Base-by-base conservation (phyloP, 805 yeast genomes). In the Barnettozyma siamensis region DNA sequence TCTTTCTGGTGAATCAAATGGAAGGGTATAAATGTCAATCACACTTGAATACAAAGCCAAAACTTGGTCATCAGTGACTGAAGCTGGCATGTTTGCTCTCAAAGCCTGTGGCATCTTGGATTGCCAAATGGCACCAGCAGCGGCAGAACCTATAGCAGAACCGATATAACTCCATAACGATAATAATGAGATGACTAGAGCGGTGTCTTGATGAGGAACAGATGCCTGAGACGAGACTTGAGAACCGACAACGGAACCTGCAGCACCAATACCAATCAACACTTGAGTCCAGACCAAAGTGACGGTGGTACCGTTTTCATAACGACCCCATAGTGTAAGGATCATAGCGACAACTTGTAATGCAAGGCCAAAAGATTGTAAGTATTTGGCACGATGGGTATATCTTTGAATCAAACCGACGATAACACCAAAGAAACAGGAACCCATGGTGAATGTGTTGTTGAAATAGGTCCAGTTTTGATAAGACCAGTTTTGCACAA, bases 171-270 rank as follows among this genome's bases (percentile, higher is more conserved):
- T 49, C 55, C 59, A 61, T 36, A 68, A 50, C 15, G 58, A 52
- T 30, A 67, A 44, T 18, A 69, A 37, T 0, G 70, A 57, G 35
- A 69, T 63, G 41, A 63, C 62, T 45, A 63, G 49, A n/a, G 73
- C 66, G 41, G 66, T 57, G 51, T 66, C 70, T 37, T 66, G 66
- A 46, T 62, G 66, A 33, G 67, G 67, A 24, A 69, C 71, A 16
- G 70, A 62, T 4, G 69, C 70, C 48, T 65, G 68, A 1, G 64
- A 58, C 7, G 70, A 63, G 17, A 66, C 60, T 38, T 55, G 57
- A 7, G 68, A 53, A 33, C 66, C 67, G 42, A 66, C 53, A 35
- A 57, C 64, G 16, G 62, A 51, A 37, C 59, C 59, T 30, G 70
- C 66, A 47, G 69, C 73, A 27, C 67, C 73, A 33, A 66, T 57